These are phyloP conservation scores for Lactarius vividus DNA, from an alignment of 768 basidiomycete species.

Conservation along the genomic window DNA sequence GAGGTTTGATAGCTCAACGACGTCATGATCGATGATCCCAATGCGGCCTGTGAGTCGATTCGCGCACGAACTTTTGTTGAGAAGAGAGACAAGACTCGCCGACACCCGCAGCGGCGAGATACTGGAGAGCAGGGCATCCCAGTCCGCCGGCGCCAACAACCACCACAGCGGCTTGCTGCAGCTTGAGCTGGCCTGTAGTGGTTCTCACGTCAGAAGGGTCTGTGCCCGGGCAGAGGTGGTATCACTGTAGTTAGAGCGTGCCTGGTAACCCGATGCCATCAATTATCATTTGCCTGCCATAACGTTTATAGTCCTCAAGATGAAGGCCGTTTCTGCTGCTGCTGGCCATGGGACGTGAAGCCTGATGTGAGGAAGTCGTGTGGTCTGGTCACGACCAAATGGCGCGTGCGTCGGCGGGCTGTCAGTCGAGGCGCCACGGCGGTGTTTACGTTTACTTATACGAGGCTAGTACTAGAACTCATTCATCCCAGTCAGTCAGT, in stretches of 20 bases:
- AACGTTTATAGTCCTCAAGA: constrained; percentile 76
- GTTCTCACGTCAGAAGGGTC: neutral
- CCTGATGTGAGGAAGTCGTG: neutral
- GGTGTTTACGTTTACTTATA: neutral
- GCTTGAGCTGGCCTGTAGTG: constrained; percentile 72
- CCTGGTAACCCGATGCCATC: constrained; percentile 85
- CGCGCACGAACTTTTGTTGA: constrained; percentile 12
- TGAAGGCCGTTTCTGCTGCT: constrained; percentile 19
- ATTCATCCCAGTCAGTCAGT: neutral
- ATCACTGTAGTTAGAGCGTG: constrained; percentile 31
- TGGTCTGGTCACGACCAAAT: neutral
- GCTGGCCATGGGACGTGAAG: constrained; percentile 7
- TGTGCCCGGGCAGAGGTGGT: constrained; percentile 2
- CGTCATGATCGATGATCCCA: constrained; percentile 86
- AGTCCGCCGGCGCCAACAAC: constrained; percentile 96
- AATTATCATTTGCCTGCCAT: constrained; percentile 96
- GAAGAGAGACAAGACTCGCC: constrained; percentile 48
- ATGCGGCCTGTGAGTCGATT: constrained; percentile 56
- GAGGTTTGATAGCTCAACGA: constrained; percentile 84
- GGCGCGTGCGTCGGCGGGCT: neutral
- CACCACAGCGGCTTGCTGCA: constrained; percentile 70
- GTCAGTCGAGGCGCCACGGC: neutral
- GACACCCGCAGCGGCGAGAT: constrained; percentile 88
- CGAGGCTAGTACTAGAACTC: neutral
- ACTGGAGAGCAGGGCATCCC: constrained; percentile 93